A percentile compares a stretch with the other conserved stretches of the same genome.
Conservation (phyloP, 2,329 filamentous ascomycete species). For the Talaromyces albobiverticillius region DNA sequence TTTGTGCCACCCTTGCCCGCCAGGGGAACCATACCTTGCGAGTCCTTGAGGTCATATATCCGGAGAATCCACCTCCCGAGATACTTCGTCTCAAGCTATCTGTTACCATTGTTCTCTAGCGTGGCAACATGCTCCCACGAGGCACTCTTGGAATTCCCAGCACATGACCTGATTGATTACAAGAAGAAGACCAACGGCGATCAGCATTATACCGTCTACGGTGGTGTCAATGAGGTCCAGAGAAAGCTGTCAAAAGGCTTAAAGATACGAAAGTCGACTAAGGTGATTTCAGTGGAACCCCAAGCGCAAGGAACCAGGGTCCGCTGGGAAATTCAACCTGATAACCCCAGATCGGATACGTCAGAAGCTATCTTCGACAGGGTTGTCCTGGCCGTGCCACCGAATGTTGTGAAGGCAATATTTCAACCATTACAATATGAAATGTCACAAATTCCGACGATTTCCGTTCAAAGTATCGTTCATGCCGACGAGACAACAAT, state of each 20-base stretch:
- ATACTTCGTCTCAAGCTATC: conserved; percentile 48
- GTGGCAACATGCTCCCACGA: conserved; percentile 34
- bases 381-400: conserved; percentile 55
- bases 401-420: conserved; percentile 50
- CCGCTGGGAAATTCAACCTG: conserved; percentile 11
- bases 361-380: conserved; percentile 42
- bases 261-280: conserved; percentile 15
- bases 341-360: background rate
- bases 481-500: conserved; percentile 32
- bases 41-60: conserved; percentile 52
- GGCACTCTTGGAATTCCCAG: conserved; percentile 22
- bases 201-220: conserved; percentile 20
- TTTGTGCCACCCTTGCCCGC: background rate
- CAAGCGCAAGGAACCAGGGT: background rate
- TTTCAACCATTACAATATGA: conserved; percentile 43
- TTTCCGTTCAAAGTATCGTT: conserved; percentile 49
- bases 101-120: conserved; percentile 55
- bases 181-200: conserved; percentile 20
- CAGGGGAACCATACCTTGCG: conserved; percentile 45
- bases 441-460: conserved; percentile 48
- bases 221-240: conserved; percentile 21
- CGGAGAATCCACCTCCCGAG: conserved; percentile 49
- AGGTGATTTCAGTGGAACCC: conserved; percentile 1
- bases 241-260: conserved; percentile 15
- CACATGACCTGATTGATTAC: conserved; percentile 21